Base-by-base conservation (phyloP, 2,329 filamentous ascomycete genomes). In the Aspergillus amoenus region DNA sequence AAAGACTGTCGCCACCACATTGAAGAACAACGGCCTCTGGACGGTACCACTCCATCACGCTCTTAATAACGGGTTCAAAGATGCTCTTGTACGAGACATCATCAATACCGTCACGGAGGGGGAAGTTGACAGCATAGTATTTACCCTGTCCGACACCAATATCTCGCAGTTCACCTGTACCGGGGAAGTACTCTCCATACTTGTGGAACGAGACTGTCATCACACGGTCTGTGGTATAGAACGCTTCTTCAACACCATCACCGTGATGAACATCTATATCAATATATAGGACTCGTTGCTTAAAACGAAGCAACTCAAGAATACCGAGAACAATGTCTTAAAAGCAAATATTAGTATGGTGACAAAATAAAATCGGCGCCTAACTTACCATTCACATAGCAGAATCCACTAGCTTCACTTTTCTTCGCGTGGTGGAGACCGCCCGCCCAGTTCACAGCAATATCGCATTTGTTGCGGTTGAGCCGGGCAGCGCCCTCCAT, bases 341-440 rank as follows among this genome's bases (percentile, higher is more conserved):
- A 11, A 11, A 11, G 8, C 2, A 13, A 18, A 30, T 24, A 24
- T 53, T 39, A 54, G 64, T 18, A 34, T 11, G 45, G 56, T 70
- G 8, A 37, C 37, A 46, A 34, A 34, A 46, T 2, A 34, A 30
- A 30, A 17, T 22, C 13, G n/a, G 21, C 37, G 9, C 17, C 12
- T 30, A n/a, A 50, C 66, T 59, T 68, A 77, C 74, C 93, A 74
- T 99, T 99, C 78, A 97, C 93, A 76, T 99, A 99, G 77, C 94
- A 99, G 74, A 99, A 99, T 0, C 94, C 94, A 46, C 90, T 94
- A 0, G 94, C 93, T 77, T 96, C 92, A 56, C 89, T 88, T 73
- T 93, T 94, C 75, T 97, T 97, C 40, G 94, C 94, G 70, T 99
- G 94, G 74, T 99, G 94, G 41, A 99, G 84, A 43, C 94, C 94